These are phyloP conservation scores for Aphanomyces cochlioides DNA, from an alignment of 352 stramenopile species.

Conservation along the genomic window DNA sequence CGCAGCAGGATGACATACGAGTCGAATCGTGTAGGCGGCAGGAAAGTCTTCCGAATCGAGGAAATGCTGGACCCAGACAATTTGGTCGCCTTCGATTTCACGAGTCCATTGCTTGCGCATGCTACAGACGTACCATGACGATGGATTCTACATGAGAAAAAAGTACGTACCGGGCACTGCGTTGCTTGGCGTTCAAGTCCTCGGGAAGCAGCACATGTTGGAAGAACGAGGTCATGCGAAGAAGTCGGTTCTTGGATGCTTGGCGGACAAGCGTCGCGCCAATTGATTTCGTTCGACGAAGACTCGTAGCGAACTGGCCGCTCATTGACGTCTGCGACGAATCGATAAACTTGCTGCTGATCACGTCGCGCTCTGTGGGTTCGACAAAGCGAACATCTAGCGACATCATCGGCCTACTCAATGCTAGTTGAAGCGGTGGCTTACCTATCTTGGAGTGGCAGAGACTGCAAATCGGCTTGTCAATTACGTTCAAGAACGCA, in stretches of 20 bases:
- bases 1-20: background rate
- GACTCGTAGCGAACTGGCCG: too few relatives aligned
- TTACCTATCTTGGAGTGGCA: background rate
- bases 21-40: background rate
- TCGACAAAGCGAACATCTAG: slow-evolving; percentile 1
- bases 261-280: background rate
- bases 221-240: slow-evolving; percentile 27
- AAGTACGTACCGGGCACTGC: slow-evolving; percentile 19
- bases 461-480: slow-evolving; percentile 28
- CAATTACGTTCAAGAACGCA: slow-evolving; percentile 20
- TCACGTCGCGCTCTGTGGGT: background rate
- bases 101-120: slow-evolving; percentile 80
- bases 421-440: too few relatives aligned
- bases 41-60: slow-evolving; percentile 20
- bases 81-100: slow-evolving; percentile 58
- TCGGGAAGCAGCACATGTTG: slow-evolving; percentile 20
- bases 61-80: slow-evolving; percentile 56
- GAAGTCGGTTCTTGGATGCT: slow-evolving; percentile 6
- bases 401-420: too few relatives aligned
- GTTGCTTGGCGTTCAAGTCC: slow-evolving; percentile 25
- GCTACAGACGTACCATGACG: slow-evolving; percentile 20
- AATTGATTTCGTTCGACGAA: background rate
- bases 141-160: background rate
- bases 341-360: background rate
- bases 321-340: background rate